Base-by-base conservation (phyloP, 2,329 filamentous ascomycete species). In the Claviceps digitariae region DNA sequence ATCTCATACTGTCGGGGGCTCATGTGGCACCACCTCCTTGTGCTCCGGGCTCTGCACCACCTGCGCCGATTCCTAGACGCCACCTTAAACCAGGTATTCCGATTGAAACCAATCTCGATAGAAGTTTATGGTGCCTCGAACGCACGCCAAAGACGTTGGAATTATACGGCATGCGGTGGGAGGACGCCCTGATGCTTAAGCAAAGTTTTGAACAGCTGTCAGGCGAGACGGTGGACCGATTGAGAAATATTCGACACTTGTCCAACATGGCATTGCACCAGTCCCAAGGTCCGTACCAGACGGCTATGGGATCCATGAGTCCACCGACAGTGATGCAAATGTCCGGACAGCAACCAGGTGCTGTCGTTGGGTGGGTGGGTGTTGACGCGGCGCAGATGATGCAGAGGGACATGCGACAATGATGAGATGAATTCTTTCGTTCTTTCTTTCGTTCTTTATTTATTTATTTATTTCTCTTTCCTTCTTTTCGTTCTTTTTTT, bases 131-230 rank as follows among this genome's bases (percentile, higher is more conserved):
- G 29, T 80, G 78, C 52, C 65, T 84, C 1, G 74, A 77, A 52
- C 72, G 72, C 44, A 76, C 81, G 8, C 70, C 72, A 3, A 71
- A 77, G 55, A 79, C 76, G 1, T 65, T 84, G 20, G 71, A 68
- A 15, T 73, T 70, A n/a, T 83, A 78, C 54, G 79, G 79, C 36
- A 72, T 79, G 57, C 70, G 79, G 2, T 84, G 81, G 81, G 74
- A 74, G 3, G 73, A 81, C 55, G 76, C 78, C 2, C 67, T 73
- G 36, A 71, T 73, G 55, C 69, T 83, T n/a, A 70, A 73, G 56
- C 66, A 71, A 41, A 75, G 69, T 41, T 83, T 83, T 59, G 74
- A 81, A 56, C 62, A 64, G 49, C 71, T 73, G 13, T 81, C 73
- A 4, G 67, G 64, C 31, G 69, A 73, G 47, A 67, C 74, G 5